phyloP scores from a whole-genome alignment of 768 basidiomycete species.

The Lanmaoa rubissima region DNA sequence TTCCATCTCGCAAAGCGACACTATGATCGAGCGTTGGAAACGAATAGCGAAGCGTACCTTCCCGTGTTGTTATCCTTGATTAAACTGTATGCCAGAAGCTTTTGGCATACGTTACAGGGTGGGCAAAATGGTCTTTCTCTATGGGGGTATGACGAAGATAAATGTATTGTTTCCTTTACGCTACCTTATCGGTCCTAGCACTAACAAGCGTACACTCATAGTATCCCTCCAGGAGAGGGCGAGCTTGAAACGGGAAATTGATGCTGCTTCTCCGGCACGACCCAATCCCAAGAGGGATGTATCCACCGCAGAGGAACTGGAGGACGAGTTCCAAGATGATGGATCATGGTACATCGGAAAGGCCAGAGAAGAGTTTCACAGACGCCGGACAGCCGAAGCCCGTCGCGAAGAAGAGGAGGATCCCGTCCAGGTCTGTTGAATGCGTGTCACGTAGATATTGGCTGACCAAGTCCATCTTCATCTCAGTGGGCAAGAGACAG shows the following conservation, averaged over 20 bases:
- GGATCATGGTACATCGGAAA: conserved; percentile 83
- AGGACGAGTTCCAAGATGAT: conserved; percentile 41
- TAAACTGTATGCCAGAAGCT: conserved; percentile 78
- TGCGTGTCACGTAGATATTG: neutral
- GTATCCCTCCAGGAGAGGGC: conserved; percentile 26
- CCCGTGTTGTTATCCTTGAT: conserved; percentile 81
- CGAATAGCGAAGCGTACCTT: conserved; percentile 84
- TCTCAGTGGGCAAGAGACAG: conserved; percentile 76
- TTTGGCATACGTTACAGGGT: conserved; percentile 79
- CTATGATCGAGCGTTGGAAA: conserved; percentile 87
- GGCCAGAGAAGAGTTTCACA: conserved; percentile 74
- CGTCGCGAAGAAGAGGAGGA: conserved; percentile 59
- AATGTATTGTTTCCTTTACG: conserved; percentile 14
- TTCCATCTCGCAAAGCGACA: conserved; percentile 96
- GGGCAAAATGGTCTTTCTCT: conserved; percentile 65
- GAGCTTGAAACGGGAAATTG: conserved; percentile 25
- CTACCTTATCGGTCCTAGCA: neutral
- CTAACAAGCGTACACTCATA: conserved; percentile 12
- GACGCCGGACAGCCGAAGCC: conserved; percentile 46
- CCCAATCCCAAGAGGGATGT: conserved; percentile 1
- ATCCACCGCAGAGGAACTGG: conserved; percentile 24
- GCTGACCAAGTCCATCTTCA: conserved; percentile 7
- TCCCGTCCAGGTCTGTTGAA: conserved; percentile 60
- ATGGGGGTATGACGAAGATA: conserved; percentile 60
- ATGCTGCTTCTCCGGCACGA: conserved; percentile 11